Conservation (phyloP, 495 filamentous ascomycete species). For the Evernia prunastri region DNA sequence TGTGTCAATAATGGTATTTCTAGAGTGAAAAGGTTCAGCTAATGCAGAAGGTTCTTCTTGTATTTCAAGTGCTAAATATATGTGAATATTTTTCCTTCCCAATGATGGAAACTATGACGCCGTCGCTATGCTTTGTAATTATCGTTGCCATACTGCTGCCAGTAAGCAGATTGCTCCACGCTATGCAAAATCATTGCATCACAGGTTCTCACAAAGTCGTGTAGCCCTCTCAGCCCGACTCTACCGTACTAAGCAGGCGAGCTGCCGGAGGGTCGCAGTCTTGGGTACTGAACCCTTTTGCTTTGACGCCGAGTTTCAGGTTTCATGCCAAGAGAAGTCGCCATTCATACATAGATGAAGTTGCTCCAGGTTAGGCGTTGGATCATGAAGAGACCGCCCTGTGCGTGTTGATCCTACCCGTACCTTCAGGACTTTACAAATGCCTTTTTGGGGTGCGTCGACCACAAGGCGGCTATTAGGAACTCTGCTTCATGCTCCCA, state of each 20-base stretch:
- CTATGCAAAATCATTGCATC: neutral
- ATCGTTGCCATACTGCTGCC: neutral
- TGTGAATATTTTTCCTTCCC: neutral
- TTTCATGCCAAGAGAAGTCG: neutral
- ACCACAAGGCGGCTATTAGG: slow-evolving; percentile 29
- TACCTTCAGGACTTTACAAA: no score
- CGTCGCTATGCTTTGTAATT: slow-evolving; percentile 17
- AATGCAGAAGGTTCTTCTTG: neutral
- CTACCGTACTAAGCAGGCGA: neutral
- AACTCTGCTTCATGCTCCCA: slow-evolving; percentile 59
- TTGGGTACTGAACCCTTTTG: neutral
- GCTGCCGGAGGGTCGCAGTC: neutral
- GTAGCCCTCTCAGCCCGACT: neutral
- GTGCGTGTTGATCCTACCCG: neutral
- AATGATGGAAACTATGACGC: slow-evolving; percentile 1
- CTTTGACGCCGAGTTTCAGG: neutral
- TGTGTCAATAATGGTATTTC: neutral
- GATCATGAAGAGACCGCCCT: neutral
- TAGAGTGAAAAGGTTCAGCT: neutral
- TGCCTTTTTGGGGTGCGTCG: neutral
- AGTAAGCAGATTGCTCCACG: neutral
- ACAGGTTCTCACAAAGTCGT: neutral
- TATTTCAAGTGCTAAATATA: neutral
- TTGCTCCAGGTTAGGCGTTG: neutral
- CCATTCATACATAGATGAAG: neutral